Conservation (phyloP, 257 asterid genomes). For the Buddleja alternifolia region DNA sequence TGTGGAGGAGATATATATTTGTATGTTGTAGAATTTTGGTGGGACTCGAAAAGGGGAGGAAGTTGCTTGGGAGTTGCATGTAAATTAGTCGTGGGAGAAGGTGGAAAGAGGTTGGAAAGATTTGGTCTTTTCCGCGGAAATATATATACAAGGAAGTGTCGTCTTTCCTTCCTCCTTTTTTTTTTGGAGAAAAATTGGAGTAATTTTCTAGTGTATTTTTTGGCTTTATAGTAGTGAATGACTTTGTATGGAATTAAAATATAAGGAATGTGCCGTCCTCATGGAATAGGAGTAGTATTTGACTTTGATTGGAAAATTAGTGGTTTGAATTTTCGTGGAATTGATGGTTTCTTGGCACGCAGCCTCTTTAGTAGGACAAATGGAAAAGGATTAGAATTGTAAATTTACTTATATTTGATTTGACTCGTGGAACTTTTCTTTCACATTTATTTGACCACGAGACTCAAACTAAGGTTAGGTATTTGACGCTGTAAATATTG, state of each 20-base stretch:
- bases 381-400: too few species aligned
- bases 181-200: constrained; percentile 25
- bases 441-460: too few species aligned
- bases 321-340: constrained; percentile 29
- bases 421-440: too few species aligned
- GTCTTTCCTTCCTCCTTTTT: not conserved
- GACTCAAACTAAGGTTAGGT: too few species aligned
- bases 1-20: too few species aligned
- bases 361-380: not conserved
- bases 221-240: constrained; percentile 11
- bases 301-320: constrained; percentile 15
- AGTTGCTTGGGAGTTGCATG: constrained; percentile 34
- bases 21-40: not conserved
- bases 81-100: constrained; percentile 28
- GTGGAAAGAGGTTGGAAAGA: constrained; percentile 14
- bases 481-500: too few species aligned
- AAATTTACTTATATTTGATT: too few species aligned
- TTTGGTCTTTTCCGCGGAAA: constrained; percentile 13
- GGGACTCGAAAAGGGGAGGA: constrained; percentile 27
- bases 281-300: constrained; percentile 5
- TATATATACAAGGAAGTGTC: constrained; percentile 26
- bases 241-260: constrained; percentile 25
- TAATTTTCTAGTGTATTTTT: constrained; percentile 34
- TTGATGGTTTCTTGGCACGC: constrained; percentile 2
- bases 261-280: not conserved